These are phyloP conservation scores for Epichloe gansuensis DNA, from an alignment of 2,329 filamentous ascomycete genomes.

Conservation along the genomic window DNA sequence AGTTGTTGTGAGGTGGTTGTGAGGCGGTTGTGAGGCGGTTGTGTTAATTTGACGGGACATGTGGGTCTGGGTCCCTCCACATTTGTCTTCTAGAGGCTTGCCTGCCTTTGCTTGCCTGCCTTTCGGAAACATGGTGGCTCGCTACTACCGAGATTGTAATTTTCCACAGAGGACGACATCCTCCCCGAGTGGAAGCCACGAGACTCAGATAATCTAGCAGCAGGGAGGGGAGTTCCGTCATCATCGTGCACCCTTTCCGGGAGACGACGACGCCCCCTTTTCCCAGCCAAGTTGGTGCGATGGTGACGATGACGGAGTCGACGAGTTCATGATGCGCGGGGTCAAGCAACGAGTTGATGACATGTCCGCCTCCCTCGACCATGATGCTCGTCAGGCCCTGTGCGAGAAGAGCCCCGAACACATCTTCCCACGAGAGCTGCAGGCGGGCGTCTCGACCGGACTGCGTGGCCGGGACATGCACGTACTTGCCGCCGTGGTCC, in stretches of 20 bases:
- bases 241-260: constrained; percentile 46
- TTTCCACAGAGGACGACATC: constrained; percentile 74
- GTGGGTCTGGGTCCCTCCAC: too few species aligned
- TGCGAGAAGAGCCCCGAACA: constrained; percentile 44
- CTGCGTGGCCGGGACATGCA: constrained; percentile 26
- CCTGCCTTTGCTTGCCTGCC: too few species aligned
- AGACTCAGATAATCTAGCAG: constrained; percentile 52
- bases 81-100: too few species aligned
- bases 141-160: constrained; percentile 19
- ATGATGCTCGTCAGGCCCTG: constrained; percentile 67
- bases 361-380: constrained; percentile 76
- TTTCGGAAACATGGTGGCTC: too few species aligned
- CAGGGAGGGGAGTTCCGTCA: constrained; percentile 41
- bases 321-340: constrained; percentile 49
- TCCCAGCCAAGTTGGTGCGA: constrained; percentile 86
- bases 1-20: too few species aligned
- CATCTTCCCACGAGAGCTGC: constrained; percentile 50
- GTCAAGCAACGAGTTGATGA: constrained; percentile 73
- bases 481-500: constrained; percentile 39
- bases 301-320: constrained; percentile 72
- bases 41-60: too few species aligned
- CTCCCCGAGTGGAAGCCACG: constrained; percentile 68
- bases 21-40: too few species aligned
- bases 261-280: constrained; percentile 68
- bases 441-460: constrained; percentile 23